phyloP scores from a whole-genome alignment of 495 filamentous ascomycete genomes.

The Hyaloscypha variabilis region DNA sequence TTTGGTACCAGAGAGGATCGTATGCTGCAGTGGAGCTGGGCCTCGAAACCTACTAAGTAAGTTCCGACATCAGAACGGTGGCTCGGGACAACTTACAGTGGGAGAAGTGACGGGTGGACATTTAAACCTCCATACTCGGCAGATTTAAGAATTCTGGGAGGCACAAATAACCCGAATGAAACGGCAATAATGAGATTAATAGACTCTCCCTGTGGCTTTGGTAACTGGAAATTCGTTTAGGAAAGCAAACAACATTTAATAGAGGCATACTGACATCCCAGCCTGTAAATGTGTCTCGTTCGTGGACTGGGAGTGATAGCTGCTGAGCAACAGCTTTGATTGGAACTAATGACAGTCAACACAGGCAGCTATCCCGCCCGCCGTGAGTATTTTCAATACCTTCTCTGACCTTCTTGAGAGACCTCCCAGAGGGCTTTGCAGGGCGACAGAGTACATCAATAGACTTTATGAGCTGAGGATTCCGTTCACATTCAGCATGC shows the following conservation, averaged over 20 bases:
- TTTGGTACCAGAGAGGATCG: slow-evolving; percentile 53
- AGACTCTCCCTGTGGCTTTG: slow-evolving; percentile 47
- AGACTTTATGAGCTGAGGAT: slow-evolving; percentile 65
- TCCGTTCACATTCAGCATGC: slow-evolving; percentile 55
- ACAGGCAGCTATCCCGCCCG: background rate
- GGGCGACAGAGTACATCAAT: slow-evolving; percentile 88
- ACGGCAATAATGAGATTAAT: slow-evolving; percentile 90
- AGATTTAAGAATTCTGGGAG: slow-evolving; percentile 66
- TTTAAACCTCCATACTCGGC: slow-evolving; percentile 87
- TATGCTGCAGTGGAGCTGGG: slow-evolving; percentile 63
- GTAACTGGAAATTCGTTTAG: slow-evolving; percentile 51
- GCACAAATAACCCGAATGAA: slow-evolving; percentile 93
- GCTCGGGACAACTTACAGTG: slow-evolving; percentile 60
- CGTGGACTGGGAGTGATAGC: slow-evolving; percentile 68
- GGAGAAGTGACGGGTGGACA: slow-evolving; percentile 91
- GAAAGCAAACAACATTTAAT: slow-evolving; percentile 3
- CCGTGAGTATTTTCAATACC: slow-evolving; percentile 4
- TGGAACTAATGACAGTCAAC: slow-evolving; percentile 52
- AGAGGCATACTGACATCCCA: slow-evolving; percentile 62
- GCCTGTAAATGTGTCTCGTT: slow-evolving; percentile 76
- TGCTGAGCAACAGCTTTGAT: slow-evolving; percentile 65
- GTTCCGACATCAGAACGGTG: background rate
- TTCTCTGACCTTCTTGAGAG: slow-evolving; percentile 69
- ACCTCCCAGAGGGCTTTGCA: slow-evolving; percentile 73
- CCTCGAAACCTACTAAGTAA: slow-evolving; percentile 62